Evolutionary conservation across 352 stramenopile species (phyloP).

Genomic region (Pythium brassicae): DNA sequence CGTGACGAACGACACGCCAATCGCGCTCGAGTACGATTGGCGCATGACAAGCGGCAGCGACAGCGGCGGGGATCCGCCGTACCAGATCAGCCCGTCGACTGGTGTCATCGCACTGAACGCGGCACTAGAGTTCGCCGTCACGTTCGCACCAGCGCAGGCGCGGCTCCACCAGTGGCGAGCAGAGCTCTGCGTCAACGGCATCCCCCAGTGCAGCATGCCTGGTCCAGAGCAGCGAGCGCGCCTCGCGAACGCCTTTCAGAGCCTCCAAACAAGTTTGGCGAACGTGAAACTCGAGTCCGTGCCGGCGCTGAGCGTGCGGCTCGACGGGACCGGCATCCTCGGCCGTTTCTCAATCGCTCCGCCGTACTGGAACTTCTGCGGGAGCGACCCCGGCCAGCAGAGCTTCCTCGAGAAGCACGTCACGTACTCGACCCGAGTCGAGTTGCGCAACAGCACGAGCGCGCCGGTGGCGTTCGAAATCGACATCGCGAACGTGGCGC

Average conservation of each 20-base stretch:
- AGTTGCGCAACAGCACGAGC: slow-evolving; percentile 29
- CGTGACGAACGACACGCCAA: slow-evolving; percentile 60
- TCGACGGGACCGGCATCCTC: slow-evolving; percentile 10
- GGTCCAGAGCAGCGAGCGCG: slow-evolving; percentile 33
- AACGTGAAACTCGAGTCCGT: slow-evolving; percentile 8
- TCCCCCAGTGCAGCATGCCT: slow-evolving; percentile 52
- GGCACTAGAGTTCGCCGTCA: slow-evolving; percentile 34
- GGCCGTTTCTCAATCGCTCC: slow-evolving; percentile 12
- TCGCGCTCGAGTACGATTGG: slow-evolving; percentile 62
- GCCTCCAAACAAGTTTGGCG: slow-evolving; percentile 3
- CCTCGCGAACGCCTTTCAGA: slow-evolving; percentile 28
- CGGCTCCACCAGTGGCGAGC: slow-evolving; percentile 23
- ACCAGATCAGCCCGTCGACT: slow-evolving; percentile 26
- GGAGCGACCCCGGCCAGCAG: background rate
- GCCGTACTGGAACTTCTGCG: slow-evolving; percentile 11
- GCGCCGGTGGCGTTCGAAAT: slow-evolving; percentile 23
- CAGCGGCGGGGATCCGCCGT: slow-evolving; percentile 18
- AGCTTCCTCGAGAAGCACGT: slow-evolving; percentile 2
- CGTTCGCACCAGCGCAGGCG: slow-evolving; percentile 32
- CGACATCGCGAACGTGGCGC: slow-evolving; percentile 2
- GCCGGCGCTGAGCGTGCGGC: slow-evolving; percentile 1
- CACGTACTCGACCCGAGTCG: slow-evolving; percentile 8
- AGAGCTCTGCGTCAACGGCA: slow-evolving; percentile 37
- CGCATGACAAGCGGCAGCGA: slow-evolving; percentile 18
- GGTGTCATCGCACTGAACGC: slow-evolving; percentile 42